These are phyloP conservation scores for Solanum pinnatisectum DNA, from an alignment of 257 asterid genomes.

Conservation along the genomic window DNA sequence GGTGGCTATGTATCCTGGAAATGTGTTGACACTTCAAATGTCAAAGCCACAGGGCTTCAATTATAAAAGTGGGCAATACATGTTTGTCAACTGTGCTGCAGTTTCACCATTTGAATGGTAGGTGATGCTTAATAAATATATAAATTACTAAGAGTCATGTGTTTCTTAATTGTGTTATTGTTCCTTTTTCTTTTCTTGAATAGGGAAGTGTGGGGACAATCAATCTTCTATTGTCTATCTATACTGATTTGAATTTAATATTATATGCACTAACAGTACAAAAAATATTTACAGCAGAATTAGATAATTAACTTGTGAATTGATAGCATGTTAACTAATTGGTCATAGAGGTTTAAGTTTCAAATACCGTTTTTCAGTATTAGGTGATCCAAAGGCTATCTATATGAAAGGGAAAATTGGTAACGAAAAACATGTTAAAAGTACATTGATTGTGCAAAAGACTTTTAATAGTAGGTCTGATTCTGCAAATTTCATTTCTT, in stretches of 20 bases:
- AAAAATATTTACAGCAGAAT: neutral
- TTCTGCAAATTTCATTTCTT: no score
- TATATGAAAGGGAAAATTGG: no score
- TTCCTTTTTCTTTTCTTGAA: no score
- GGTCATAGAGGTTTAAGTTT: neutral
- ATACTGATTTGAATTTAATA: neutral
- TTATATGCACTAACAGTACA: neutral
- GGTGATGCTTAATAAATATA: neutral
- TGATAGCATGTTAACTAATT: neutral
- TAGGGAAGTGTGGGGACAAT: neutral
- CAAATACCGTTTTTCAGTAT: no score
- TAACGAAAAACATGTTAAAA: no score
- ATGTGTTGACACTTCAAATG: conserved; percentile 9
- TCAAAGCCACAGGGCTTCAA: conserved; percentile 19
- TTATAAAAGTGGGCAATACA: conserved; percentile 19
- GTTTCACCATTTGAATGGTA: conserved; percentile 23
- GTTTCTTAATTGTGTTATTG: neutral
- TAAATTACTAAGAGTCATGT: neutral
- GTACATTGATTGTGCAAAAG: no score
- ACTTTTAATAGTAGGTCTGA: no score
- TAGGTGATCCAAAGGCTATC: no score
- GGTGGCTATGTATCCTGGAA: conserved; percentile 16
- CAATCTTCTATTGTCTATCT: neutral
- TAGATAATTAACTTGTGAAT: no score
- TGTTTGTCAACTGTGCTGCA: conserved; percentile 17